A percentile compares a stretch with the other conserved stretches of the same genome.
These are phyloP conservation scores for Byssothecium circinans DNA, from an alignment of 2,329 filamentous ascomycete genomes.

Conservation along the genomic window DNA sequence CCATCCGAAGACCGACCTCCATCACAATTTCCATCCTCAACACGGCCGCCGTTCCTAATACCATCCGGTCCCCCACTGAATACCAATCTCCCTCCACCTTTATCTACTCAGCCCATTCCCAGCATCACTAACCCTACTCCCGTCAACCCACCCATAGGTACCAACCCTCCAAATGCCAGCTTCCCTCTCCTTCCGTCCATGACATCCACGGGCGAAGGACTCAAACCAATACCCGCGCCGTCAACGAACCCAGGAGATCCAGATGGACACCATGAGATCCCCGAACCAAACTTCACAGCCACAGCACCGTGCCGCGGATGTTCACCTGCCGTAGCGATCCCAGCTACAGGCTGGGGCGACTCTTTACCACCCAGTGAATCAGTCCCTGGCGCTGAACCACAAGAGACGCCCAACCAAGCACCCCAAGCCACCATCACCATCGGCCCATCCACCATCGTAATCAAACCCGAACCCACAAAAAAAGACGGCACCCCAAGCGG, in stretches of 20 bases:
- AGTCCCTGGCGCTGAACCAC: conserved; percentile 18
- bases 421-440: conserved; percentile 17
- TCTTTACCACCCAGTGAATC: conserved; percentile 1
- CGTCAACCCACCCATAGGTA: neutral
- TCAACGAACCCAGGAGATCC: conserved; percentile 28
- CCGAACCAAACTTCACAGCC: conserved; percentile 31
- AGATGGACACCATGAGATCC: conserved; percentile 35
- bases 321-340: conserved; percentile 30
- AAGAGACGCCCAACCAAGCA: conserved; percentile 14
- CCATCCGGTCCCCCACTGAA: conserved; percentile 1
- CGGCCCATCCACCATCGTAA: conserved; percentile 19
- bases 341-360: conserved; percentile 28
- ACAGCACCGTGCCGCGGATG: conserved; percentile 32
- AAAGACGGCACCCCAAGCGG: neutral
- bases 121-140: neutral
- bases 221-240: conserved; percentile 26
- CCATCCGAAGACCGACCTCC: neutral
- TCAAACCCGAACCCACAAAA: conserved; percentile 16
- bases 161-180: conserved; percentile 9
- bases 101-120: neutral
- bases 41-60: conserved; percentile 5
- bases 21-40: neutral
- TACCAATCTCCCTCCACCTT: neutral
- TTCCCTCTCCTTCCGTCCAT: conserved; percentile 13
- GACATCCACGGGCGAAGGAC: conserved; percentile 25